Base-by-base conservation (phyloP, 2,329 filamentous ascomycete species). In the Ceratocystis harringtonii region DNA sequence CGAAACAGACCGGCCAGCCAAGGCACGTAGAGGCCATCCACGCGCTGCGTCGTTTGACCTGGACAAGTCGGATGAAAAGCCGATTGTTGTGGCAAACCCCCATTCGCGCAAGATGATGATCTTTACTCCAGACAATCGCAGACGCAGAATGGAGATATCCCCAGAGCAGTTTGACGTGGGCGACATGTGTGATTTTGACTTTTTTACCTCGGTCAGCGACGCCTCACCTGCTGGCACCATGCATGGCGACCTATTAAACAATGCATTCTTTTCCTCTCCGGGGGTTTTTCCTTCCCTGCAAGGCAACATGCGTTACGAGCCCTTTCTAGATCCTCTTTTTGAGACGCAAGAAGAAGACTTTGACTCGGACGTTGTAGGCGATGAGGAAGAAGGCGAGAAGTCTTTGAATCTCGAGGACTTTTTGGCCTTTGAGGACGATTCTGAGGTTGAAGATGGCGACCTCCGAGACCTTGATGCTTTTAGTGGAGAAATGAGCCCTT, bases 391-490 rank as follows among this genome's bases (percentile, higher is more conserved):
- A 25, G 84, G 81, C 30, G 85, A 88, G 69, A 79, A 83, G 70
- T 79, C 79, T 65, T 76, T 88, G 17, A 82, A 86, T 68, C 79
- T 91, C 10, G 83, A 87, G 63, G 87, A 92, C 71, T 88, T 92
- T 68, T 83, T 92, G 69, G 81, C 84, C 88, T 58, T 58, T 36
- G 55, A 58, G 72, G 81, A 83, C 19, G 80, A 82, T 22, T 78
- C 78, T 22, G 79, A 80, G 3, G 81, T 81, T 0, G 83, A 82
- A 5, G 82, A 82, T 10, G 50, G 36, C 2, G 61, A 62, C n/a
- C 19, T 62, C 17, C 61, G 30, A 22, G 61, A 50, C 48, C 36
- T 64, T 61, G 78, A 81, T 52, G 76, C 76, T 70, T 77, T 76
- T n/a, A 76, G 78, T 25, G 48, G 48, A 66, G 79, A 81, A 48